Conservation (phyloP, 2,329 filamentous ascomycete species). For the Ophiostoma sp. region DNA sequence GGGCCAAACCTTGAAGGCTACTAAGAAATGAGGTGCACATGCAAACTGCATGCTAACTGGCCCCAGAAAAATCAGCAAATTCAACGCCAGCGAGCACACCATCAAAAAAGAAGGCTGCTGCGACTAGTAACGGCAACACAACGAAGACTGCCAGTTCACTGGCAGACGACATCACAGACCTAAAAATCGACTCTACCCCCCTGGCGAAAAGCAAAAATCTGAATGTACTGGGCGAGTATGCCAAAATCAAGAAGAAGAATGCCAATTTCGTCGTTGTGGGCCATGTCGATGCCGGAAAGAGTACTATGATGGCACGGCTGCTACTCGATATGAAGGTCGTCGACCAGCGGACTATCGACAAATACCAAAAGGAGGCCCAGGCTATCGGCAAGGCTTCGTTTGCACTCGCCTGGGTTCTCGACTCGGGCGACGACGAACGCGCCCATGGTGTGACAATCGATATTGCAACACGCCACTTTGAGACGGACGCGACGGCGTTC, state of each 20-base stretch:
- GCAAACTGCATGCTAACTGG: not conserved
- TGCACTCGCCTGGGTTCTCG: slow-evolving; percentile 93
- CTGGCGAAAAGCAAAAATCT: slow-evolving; percentile 69
- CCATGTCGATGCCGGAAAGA: slow-evolving; percentile 96
- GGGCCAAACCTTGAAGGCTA: slow-evolving; percentile 43
- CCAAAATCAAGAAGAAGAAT: slow-evolving; percentile 70
- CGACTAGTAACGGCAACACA: slow-evolving; percentile 18
- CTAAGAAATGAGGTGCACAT: slow-evolving; percentile 29
- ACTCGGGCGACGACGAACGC: slow-evolving; percentile 84
- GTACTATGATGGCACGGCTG: slow-evolving; percentile 93
- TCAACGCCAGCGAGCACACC: slow-evolving; percentile 38
- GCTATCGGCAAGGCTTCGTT: slow-evolving; percentile 93
- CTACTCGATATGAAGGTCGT: slow-evolving; percentile 84
- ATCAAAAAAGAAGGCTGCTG: slow-evolving; percentile 24
- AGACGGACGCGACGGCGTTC: slow-evolving; percentile 79
- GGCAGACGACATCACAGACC: slow-evolving; percentile 36
- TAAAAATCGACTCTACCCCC: slow-evolving; percentile 47
- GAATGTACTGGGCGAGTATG: slow-evolving; percentile 75
- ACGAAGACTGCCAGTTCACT: slow-evolving; percentile 18
- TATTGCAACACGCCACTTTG: slow-evolving; percentile 90
- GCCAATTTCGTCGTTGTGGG: slow-evolving; percentile 92
- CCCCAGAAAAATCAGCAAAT: slow-evolving; percentile 36
- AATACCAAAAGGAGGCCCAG: slow-evolving; percentile 81
- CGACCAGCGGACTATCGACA: slow-evolving; percentile 81
- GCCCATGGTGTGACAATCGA: slow-evolving; percentile 91